These are phyloP conservation scores for Candida freyschussii DNA, from an alignment of 1,139 yeast genomes.

Conservation along the genomic window DNA sequence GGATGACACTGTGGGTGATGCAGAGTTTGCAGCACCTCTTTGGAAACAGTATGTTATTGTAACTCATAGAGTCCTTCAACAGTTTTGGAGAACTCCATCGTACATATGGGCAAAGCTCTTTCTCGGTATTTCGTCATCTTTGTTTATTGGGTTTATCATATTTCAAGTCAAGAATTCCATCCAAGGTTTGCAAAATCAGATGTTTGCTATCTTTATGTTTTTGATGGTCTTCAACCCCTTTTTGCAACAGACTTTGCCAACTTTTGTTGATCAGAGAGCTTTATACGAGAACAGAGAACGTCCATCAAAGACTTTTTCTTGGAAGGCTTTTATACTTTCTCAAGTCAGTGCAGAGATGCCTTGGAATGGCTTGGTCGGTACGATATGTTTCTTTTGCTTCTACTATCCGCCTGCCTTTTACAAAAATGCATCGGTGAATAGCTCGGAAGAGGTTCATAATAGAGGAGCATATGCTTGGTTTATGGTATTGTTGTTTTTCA, in stretches of 20 bases:
- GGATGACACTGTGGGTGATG: conserved; percentile 22
- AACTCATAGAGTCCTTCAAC: conserved; percentile 49
- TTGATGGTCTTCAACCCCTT: conserved; percentile 56
- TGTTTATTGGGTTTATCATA: conserved; percentile 58
- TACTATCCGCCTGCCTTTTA: conserved; percentile 79
- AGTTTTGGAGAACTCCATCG: conserved; percentile 72
- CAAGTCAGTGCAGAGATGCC: conserved; percentile 72
- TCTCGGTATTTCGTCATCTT: conserved; percentile 39
- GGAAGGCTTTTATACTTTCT: conserved; percentile 58
- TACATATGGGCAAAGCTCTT: conserved; percentile 65
- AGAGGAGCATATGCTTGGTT: conserved; percentile 69
- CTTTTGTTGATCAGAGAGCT: conserved; percentile 65
- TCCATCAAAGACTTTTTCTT: conserved; percentile 61
- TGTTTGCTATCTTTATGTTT: conserved; percentile 71
- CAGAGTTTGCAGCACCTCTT: conserved; percentile 38
- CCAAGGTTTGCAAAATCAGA: conserved; percentile 61
- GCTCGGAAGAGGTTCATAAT: too few species aligned
- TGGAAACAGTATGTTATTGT: conserved; percentile 51
- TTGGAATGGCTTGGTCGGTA: conserved; percentile 63
- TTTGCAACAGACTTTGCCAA: conserved; percentile 70
- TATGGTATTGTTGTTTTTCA: conserved; percentile 47
- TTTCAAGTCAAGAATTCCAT: conserved; percentile 57
- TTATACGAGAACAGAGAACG: conserved; percentile 89
- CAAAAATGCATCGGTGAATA: conserved; percentile 54
- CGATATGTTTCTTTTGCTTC: conserved; percentile 66